Conservation (phyloP, 2,329 filamentous ascomycete species). For the Diaporthe citriasiana region DNA sequence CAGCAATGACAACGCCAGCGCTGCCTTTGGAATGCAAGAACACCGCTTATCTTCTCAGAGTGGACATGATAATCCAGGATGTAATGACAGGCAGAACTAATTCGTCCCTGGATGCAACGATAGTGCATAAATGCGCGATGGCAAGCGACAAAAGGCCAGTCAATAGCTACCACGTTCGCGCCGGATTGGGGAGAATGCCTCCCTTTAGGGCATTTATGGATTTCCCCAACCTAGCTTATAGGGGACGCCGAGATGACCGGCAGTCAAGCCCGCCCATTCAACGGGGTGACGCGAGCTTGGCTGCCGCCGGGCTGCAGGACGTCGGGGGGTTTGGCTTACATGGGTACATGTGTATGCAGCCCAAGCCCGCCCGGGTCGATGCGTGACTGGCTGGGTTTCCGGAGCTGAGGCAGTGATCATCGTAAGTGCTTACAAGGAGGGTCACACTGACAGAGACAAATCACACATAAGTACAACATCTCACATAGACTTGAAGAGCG, state of each 20-base stretch:
- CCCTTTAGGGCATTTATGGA: slow-evolving; percentile 18
- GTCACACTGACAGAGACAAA: slow-evolving; percentile 25
- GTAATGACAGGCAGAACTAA: too few species aligned
- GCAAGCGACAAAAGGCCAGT: not conserved
- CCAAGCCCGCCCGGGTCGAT: slow-evolving; percentile 2
- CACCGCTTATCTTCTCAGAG: not conserved
- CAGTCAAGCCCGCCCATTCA: slow-evolving; percentile 16
- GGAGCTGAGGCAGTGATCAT: slow-evolving; percentile 26
- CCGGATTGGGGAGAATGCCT: not conserved
- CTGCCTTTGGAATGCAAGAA: not conserved
- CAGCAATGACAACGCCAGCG: not conserved
- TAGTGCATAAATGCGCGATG: not conserved
- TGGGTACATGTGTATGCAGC: slow-evolving; percentile 7
- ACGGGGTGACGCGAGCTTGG: slow-evolving; percentile 28
- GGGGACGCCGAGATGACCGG: slow-evolving; percentile 29
- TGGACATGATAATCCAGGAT: not conserved
- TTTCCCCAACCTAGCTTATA: slow-evolving; percentile 25
- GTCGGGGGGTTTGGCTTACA: slow-evolving; percentile 20
- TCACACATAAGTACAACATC: slow-evolving; percentile 30
- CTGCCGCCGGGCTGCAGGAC: slow-evolving; percentile 18
- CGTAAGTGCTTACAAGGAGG: slow-evolving; percentile 34
- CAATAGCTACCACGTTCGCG: not conserved
- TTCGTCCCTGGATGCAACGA: slow-evolving; percentile 9
- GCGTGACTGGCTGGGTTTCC: slow-evolving; percentile 24
- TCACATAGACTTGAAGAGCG: slow-evolving; percentile 1